A percentile compares a stretch with the other conserved stretches of the same genome.
These are phyloP conservation scores for Termitomyces bulborhizus DNA, from an alignment of 768 basidiomycete genomes.

Conservation along the genomic window DNA sequence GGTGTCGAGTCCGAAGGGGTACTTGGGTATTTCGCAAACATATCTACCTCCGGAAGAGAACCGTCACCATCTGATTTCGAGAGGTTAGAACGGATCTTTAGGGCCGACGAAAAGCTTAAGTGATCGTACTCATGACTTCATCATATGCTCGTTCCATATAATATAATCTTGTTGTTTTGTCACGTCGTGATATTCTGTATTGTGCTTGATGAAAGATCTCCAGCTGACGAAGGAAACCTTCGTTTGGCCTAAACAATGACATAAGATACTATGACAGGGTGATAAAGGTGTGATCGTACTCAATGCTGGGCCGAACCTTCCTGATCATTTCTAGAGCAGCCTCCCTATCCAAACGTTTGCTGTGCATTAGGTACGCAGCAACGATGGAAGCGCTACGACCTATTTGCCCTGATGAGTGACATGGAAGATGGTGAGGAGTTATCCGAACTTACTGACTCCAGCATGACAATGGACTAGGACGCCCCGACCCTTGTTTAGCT, in stretches of 20 bases:
- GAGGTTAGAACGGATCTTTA: conserved; percentile 10
- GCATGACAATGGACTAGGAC: conserved; percentile 90
- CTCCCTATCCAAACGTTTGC: conserved; percentile 46
- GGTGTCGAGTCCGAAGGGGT: conserved; percentile 59
- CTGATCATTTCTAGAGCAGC: conserved; percentile 66
- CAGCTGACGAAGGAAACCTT: conserved; percentile 76
- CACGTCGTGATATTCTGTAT: conserved; percentile 58
- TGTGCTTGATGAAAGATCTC: conserved; percentile 71
- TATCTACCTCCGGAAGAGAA: conserved; percentile 51
- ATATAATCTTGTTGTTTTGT: conserved; percentile 73
- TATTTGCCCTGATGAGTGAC: conserved; percentile 20
- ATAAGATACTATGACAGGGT: not conserved
- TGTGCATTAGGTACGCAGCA: conserved; percentile 86
- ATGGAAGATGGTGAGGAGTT: not conserved
- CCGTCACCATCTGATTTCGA: conserved; percentile 64
- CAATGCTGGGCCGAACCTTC: conserved; percentile 57
- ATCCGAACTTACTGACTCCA: conserved; percentile 64
- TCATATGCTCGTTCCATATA: conserved; percentile 74
- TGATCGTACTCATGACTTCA: conserved; percentile 69
- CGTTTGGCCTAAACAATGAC: conserved; percentile 61
- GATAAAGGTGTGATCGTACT: conserved; percentile 34
- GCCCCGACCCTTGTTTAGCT: conserved; percentile 67
- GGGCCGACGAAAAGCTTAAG: conserved; percentile 11
- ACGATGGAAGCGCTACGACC: conserved; percentile 83
- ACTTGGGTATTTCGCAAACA: conserved; percentile 72